Evolutionary conservation across 768 basidiomycete species (phyloP), one percentile per base, ranked within the genome.

Genomic region (Lactifluus subvellereus): DNA sequence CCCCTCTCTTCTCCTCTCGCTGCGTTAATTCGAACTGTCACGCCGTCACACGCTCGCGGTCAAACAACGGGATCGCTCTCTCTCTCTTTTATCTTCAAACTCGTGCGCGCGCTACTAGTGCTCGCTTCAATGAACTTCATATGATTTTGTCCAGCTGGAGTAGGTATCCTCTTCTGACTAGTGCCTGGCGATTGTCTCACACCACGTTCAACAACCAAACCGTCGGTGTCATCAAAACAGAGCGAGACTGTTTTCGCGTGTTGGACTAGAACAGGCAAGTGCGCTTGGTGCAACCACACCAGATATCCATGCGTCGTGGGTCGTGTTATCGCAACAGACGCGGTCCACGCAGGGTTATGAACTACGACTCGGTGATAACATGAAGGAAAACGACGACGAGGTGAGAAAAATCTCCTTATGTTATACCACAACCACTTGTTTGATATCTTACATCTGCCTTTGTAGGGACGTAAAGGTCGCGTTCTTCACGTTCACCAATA

Each of bases 111-210:
- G 27, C 27, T 27, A 27, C 27, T 27, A 27, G 27, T 27, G 27
- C 27, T 27, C 27, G 94, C 33, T 86, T 95, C 69, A 98, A 95
- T 71, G 96, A 98, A 72, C 74, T 98, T 47, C 97, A n/a, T n/a
- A 99, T 71, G 96, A 99, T 72, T 77, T n/a, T 99, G 94, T 99
- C 38, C 94, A 96, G 77, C 82, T 99, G 16, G 96, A 98, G 94
- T 96, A 73, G 68, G 93, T 82, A n/a, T 18, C 16, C 57, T 51
- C 43, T 66, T 60, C 27, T 62, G 45, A 66, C 67, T 61, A 51
- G 18, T 16, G 33, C 1, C 27, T 58, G 38, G 38, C 50, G 30
- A 48, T 14, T 20, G n/a, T 53, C 33, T 60, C 45, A 57, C 10
- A 48, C 33, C 42, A 20, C 10, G n/a, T 33, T 32, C 68, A 98